These are phyloP conservation scores for Saccharomyces paradoxus DNA, from an alignment of 805 yeast genomes.

Conservation along the genomic window DNA sequence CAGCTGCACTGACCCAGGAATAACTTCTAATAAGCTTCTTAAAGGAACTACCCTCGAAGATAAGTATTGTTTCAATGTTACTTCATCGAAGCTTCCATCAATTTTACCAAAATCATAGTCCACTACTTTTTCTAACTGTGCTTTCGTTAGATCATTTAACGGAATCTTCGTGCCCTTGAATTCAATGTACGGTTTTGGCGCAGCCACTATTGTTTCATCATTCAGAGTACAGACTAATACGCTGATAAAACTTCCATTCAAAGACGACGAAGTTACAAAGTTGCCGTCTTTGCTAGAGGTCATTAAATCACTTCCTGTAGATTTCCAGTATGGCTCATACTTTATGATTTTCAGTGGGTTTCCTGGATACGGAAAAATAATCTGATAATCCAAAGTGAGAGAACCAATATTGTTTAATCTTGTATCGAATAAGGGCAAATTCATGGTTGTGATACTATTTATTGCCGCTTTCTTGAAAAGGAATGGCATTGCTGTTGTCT, in stretches of 20 bases:
- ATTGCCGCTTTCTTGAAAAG: constrained; percentile 35
- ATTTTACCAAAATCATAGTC: constrained; percentile 22
- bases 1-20: constrained; percentile 56
- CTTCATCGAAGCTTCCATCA: constrained; percentile 18
- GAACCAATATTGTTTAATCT: constrained; percentile 78
- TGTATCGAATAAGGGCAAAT: constrained; percentile 72
- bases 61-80: constrained; percentile 20
- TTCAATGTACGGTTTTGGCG: constrained; percentile 57
- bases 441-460: constrained; percentile 31
- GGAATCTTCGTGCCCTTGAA: constrained; percentile 42
- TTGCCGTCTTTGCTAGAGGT: constrained; percentile 13
- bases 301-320: constrained; percentile 49
- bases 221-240: constrained; percentile 61
- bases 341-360: constrained; percentile 77
- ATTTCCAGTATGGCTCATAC: constrained; percentile 95
- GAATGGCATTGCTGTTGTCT: constrained; percentile 65
- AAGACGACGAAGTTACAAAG: constrained; percentile 81
- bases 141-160: constrained; percentile 44
- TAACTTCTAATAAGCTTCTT: constrained; percentile 44
- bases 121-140: constrained; percentile 28
- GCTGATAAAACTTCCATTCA: constrained; percentile 71
- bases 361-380: constrained; percentile 85
- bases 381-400: constrained; percentile 64
- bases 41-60: constrained; percentile 48
- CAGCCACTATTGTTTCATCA: constrained; percentile 81